Conservation (phyloP, 768 basidiomycete species). For the Lepiota brunneoincarnata region DNA sequence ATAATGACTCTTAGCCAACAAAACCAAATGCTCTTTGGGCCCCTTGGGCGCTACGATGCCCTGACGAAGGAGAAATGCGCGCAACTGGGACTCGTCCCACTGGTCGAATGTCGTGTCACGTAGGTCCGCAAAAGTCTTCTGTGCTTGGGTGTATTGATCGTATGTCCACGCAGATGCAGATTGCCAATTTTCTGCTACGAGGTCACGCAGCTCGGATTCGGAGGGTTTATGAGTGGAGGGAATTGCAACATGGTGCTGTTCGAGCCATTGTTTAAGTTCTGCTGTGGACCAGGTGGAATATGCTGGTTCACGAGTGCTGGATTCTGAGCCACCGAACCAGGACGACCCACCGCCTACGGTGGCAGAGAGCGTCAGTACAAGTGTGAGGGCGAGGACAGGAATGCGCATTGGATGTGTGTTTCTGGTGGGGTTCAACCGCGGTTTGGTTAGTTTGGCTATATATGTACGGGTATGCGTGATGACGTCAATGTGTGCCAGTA, state of each 20-base stretch:
- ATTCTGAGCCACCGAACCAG: slow-evolving; percentile 45
- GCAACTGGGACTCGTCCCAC: slow-evolving; percentile 83
- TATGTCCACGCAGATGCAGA: slow-evolving; percentile 50
- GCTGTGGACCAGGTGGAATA: slow-evolving; percentile 58
- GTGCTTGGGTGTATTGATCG: slow-evolving; percentile 63
- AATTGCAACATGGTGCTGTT: slow-evolving; percentile 57
- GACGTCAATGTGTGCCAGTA: slow-evolving; percentile 11
- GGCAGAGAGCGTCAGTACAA: slow-evolving; percentile 28
- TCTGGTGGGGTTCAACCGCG: too few species aligned
- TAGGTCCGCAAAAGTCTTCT: slow-evolving; percentile 57
- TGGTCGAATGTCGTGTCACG: slow-evolving; percentile 65
- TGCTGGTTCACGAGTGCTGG: slow-evolving; percentile 25
- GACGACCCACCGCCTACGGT: slow-evolving; percentile 32
- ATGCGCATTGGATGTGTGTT: not conserved
- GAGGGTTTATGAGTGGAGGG: slow-evolving; percentile 39
- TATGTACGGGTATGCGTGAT: not conserved
- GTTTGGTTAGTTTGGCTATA: slow-evolving; percentile 1
- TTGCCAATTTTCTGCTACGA: slow-evolving; percentile 66
- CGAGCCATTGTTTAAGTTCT: slow-evolving; percentile 68
- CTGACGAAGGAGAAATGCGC: slow-evolving; percentile 83
- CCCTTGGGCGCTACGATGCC: slow-evolving; percentile 83
- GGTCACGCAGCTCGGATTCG: slow-evolving; percentile 37
- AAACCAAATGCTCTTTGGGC: slow-evolving; percentile 73
- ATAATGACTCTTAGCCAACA: slow-evolving; percentile 74
- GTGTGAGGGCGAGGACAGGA: not conserved